Base-by-base conservation (phyloP, 1,284 basidiomycete species). In the Sanghuangporus baumii region DNA sequence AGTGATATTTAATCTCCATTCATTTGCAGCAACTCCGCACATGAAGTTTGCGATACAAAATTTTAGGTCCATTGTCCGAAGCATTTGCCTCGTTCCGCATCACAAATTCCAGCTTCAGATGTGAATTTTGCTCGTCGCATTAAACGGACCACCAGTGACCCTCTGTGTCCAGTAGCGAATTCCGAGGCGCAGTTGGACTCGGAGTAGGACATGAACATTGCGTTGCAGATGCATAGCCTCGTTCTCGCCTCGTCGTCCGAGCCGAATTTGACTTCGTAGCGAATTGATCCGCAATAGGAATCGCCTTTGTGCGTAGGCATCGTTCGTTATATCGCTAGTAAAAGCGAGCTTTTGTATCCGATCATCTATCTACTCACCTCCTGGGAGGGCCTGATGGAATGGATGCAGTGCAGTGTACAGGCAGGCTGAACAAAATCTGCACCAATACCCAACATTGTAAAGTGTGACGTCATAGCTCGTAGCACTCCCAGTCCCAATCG, bases 221-320 rank as follows among this genome's bases (percentile, higher is more conserved):
- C 71, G 71, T 60, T 65, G 57, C 71, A 72, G 60, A 71, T 69
- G 59, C 71, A 71, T 6, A 72, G 55, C 0, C 67, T 68, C 34
- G 69, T 72, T 2, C 69, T 66, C 11, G 69, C 69, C 2, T 71
- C 67, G 38, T 71, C 69, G 1, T 65, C 65, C 11, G 69, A 69
- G 37, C 56, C 48, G 18, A 72, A 60, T 37, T 63, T 47, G 31
- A 70, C 40, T 48, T 67, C 59, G 61, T 71, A 72, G 34, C 66
- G 62, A 55, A 72, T 62, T 34, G 62, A 55, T n/a, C 68, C 64
- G 60, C 69, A 72, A 65, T 69, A 71, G 58, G 69, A 71, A 14
- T 67, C 55, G 6, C 63, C 55, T 8, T 46, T 64, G 18, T 50
- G 18, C 9, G 16, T 20, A 9, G 47, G 14, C 47, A 48, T 48